A percentile compares a stretch with the other conserved stretches of the same genome.
Evolutionary conservation across 331 rosid species (phyloP).

Genomic region (Dryas integrifolia): DNA sequence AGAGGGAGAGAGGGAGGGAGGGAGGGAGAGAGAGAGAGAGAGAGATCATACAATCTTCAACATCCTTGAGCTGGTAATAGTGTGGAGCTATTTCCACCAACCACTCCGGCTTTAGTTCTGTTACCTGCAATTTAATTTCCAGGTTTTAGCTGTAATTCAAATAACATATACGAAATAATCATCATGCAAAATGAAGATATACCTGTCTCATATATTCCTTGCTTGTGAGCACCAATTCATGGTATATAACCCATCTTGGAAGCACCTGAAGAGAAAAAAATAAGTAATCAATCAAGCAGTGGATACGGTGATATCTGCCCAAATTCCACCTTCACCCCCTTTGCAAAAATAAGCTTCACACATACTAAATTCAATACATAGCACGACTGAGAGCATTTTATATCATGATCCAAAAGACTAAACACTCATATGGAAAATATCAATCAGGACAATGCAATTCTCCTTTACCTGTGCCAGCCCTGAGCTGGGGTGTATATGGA

Average conservation of each 20-base stretch:
- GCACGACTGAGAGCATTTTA: not conserved
- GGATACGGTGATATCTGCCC: not conserved
- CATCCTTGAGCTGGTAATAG: conserved; percentile 87
- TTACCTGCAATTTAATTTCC: conserved; percentile 51
- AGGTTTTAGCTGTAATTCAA: conserved; percentile 14
- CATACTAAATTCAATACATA: not conserved
- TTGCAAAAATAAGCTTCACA: not conserved
- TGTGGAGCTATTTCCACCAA: conserved; percentile 93
- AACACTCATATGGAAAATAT: not conserved
- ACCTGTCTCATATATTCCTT: conserved; percentile 99
- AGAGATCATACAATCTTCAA: conserved; percentile 75
- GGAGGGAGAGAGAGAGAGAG: conserved; percentile 28
- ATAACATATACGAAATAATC: not conserved
- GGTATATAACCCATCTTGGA: conserved; percentile 89
- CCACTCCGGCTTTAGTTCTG: conserved; percentile 88
- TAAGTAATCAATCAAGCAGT: conserved; percentile 5
- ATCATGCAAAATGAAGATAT: conserved; percentile 1
- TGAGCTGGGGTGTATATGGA: conserved; percentile 93
- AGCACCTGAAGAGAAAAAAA: conserved; percentile 49
- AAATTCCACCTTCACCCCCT: not conserved
- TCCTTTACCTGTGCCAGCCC: conserved; percentile 73
- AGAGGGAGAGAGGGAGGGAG: no score
- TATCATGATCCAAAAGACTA: conserved; percentile 3
- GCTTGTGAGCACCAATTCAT: conserved; percentile 85
- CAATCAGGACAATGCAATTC: not conserved